A percentile compares a stretch with the other conserved stretches of the same genome.
Conservation (phyloP, 768 basidiomycete genomes). For the Boletus eberwhitei region DNA sequence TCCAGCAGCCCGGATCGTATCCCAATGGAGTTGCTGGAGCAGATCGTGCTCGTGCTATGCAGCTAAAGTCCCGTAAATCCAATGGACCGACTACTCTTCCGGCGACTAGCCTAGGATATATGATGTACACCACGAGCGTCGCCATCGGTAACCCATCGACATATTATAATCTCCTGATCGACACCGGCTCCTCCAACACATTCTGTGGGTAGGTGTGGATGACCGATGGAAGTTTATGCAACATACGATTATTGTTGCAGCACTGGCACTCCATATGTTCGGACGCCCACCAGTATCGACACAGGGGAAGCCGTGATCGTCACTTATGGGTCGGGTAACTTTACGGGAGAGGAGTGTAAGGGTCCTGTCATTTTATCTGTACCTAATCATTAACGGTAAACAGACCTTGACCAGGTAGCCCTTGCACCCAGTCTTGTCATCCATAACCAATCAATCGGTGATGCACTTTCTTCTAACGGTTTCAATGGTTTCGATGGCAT, state of each 20-base stretch:
- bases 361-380: background rate
- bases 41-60: slow-evolving; percentile 19
- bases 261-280: slow-evolving; percentile 17
- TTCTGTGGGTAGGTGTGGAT: slow-evolving; percentile 20
- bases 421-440: slow-evolving; percentile 25
- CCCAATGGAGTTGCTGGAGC: slow-evolving; percentile 14
- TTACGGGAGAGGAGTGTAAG: slow-evolving; percentile 37
- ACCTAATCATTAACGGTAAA: background rate
- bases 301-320: slow-evolving; percentile 21
- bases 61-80: slow-evolving; percentile 1
- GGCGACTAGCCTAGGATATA: slow-evolving; percentile 14
- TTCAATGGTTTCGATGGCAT: slow-evolving; percentile 28
- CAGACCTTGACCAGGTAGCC: slow-evolving; percentile 27
- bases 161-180: slow-evolving; percentile 28
- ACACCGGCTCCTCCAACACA: slow-evolving; percentile 34
- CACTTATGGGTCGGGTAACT: slow-evolving; percentile 7
- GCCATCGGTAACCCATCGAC: slow-evolving; percentile 28
- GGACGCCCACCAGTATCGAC: slow-evolving; percentile 21
- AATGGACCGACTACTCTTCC: slow-evolving; percentile 11
- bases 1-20: slow-evolving; percentile 11
- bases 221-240: background rate
- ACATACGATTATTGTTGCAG: slow-evolving; percentile 5
- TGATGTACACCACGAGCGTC: slow-evolving; percentile 23
- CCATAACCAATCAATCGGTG: slow-evolving; percentile 29
- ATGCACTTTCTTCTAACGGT: slow-evolving; percentile 8